phyloP scores from a whole-genome alignment of 2,329 filamentous ascomycete species.

The Hymenoscyphus repandus region DNA sequence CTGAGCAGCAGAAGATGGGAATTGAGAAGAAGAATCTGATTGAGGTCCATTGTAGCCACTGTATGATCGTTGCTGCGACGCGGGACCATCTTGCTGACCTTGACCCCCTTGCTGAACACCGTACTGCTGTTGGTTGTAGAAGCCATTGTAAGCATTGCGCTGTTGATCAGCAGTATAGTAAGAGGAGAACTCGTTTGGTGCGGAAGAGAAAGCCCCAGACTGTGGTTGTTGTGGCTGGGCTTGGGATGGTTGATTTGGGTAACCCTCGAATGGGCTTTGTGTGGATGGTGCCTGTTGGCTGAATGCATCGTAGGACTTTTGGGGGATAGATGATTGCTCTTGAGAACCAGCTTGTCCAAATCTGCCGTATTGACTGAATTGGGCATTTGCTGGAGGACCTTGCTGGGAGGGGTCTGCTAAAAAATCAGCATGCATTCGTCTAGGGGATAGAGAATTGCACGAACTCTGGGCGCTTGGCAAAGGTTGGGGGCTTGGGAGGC shows the following conservation, averaged over 20 bases:
- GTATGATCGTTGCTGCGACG: conserved; percentile 69
- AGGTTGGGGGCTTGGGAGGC: conserved; percentile 33
- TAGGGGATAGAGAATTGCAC: conserved; percentile 8
- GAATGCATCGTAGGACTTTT: conserved; percentile 87
- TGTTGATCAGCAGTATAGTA: conserved; percentile 80
- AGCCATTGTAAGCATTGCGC: conserved; percentile 68
- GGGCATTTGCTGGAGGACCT: conserved; percentile 27
- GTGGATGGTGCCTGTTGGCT: conserved; percentile 62
- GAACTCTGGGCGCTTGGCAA: conserved; percentile 35
- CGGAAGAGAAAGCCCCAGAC: conserved; percentile 65
- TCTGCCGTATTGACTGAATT: conserved; percentile 62
- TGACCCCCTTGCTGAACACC: conserved; percentile 46
- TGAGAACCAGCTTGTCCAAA: conserved; percentile 58
- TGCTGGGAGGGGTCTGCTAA: conserved; percentile 23
- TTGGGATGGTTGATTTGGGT: conserved; percentile 54
- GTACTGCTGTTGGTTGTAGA: conserved; percentile 61
- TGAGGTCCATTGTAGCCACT: conserved; percentile 67
- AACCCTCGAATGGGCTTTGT: conserved; percentile 57
- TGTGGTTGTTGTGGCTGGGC: conserved; percentile 50
- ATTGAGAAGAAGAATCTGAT: conserved; percentile 60
- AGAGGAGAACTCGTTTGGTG: conserved; percentile 72
- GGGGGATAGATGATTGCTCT: conserved; percentile 55
- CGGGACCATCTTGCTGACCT: conserved; percentile 67
- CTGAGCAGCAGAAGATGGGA: conserved; percentile 69
- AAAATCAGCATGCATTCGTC: background rate